phyloP scores from a whole-genome alignment of 2,329 filamentous ascomycete species.

The Penicillium sp. region DNA sequence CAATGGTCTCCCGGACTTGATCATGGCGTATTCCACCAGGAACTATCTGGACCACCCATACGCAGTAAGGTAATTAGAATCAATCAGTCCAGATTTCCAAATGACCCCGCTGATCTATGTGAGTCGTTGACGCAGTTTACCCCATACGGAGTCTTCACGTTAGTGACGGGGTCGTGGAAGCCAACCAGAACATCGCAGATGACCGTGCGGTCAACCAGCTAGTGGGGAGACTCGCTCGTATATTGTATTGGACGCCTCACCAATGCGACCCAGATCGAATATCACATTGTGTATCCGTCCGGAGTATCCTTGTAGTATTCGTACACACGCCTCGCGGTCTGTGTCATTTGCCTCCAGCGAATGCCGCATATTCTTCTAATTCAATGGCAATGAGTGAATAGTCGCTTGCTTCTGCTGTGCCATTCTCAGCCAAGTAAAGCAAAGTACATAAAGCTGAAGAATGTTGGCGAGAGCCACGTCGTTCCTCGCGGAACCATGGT shows the following conservation, averaged over 20 bases:
- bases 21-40: too few species aligned
- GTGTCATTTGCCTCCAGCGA: too few species aligned
- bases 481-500: constrained; percentile 12
- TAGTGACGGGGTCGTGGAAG: constrained; percentile 3
- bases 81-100: not conserved
- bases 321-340: too few species aligned
- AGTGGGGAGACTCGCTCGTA: constrained; percentile 15
- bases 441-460: not conserved
- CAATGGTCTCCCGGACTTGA: too few species aligned
- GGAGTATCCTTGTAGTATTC: not conserved
- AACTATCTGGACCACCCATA: too few species aligned
- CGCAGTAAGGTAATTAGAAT: not conserved
- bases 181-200: constrained; percentile 8
- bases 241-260: constrained; percentile 15
- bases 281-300: not conserved
- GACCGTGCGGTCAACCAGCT: constrained; percentile 7
- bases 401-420: too few species aligned
- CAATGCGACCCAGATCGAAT: constrained; percentile 10
- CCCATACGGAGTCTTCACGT: constrained; percentile 10
- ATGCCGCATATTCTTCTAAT: too few species aligned
- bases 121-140: not conserved
- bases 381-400: too few species aligned
- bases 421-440: not conserved
- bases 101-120: constrained; percentile 2
- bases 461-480: not conserved